phyloP scores from a whole-genome alignment of 208 protist genomes.

The Acanthamoeba pearcei region DNA sequence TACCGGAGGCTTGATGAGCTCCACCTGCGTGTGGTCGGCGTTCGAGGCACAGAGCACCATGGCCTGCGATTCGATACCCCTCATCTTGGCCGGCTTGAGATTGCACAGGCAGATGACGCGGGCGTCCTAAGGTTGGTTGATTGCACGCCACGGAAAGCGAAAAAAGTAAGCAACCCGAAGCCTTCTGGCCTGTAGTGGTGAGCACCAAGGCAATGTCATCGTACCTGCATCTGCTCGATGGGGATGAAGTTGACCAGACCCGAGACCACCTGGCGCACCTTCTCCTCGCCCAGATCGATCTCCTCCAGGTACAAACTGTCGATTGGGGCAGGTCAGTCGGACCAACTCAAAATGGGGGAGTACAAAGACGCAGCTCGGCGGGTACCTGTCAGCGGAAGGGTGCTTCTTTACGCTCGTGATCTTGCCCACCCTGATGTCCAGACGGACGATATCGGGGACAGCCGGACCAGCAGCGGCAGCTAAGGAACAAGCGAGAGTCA shows the following conservation, averaged over 20 bases:
- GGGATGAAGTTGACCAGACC: conserved; percentile 70
- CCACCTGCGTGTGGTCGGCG: conserved; percentile 75
- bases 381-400: conserved; percentile 65
- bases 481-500: not conserved
- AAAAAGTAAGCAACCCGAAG: not conserved
- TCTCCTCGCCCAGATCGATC: conserved; percentile 78
- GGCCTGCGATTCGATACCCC: conserved; percentile 52
- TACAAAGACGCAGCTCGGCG: not conserved
- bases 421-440: conserved; percentile 73
- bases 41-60: conserved; percentile 77
- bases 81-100: conserved; percentile 78
- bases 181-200: not conserved
- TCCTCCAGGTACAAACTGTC: conserved; percentile 62
- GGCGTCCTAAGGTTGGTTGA: not conserved
- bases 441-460: conserved; percentile 3
- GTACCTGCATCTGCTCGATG: conserved; percentile 71
- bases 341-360: not conserved
- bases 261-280: conserved; percentile 47
- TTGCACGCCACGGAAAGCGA: not conserved
- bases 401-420: conserved; percentile 49
- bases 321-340: not conserved
- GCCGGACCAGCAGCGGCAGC: conserved; percentile 7
- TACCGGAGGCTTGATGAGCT: conserved; percentile 77
- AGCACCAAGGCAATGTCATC: not conserved
- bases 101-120: conserved; percentile 75